Conservation (phyloP, 345 rosid genomes). For the Geranium brycei region DNA sequence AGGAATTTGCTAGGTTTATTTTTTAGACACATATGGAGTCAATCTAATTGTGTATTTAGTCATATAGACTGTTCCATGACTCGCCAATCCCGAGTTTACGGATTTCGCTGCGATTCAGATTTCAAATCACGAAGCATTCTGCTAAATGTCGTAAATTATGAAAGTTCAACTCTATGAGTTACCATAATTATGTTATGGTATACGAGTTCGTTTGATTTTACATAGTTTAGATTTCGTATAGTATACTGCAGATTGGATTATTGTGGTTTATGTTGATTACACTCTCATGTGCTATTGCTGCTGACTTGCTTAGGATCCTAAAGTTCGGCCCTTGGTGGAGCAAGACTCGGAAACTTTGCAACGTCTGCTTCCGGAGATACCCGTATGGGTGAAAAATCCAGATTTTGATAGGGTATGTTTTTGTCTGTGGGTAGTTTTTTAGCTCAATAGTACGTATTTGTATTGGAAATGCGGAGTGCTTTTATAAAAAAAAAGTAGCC, state of each 20-base stretch:
- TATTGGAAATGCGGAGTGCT: background rate
- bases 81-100: no score
- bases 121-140: no score
- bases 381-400: constrained; percentile 89
- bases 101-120: no score
- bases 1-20: no score
- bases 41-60: background rate
- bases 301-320: constrained; percentile 44
- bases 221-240: no score
- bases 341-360: constrained; percentile 51
- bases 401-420: constrained; percentile 82
- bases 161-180: background rate
- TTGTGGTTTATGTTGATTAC: background rate
- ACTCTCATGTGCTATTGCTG: background rate
- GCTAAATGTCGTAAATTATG: no score
- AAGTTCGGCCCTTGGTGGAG: constrained; percentile 59
- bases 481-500: constrained; percentile 1
- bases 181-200: no score
- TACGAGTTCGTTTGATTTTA: no score
- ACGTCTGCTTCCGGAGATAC: constrained; percentile 74
- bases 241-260: no score
- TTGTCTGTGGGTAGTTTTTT: background rate
- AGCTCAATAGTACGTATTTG: constrained; percentile 1
- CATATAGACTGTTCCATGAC: background rate
- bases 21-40: no score